A percentile compares a stretch with the other conserved stretches of the same genome.
Evolutionary conservation across 2,329 filamentous ascomycete species (phyloP).

Genomic region (Fusarium heterosporum): DNA sequence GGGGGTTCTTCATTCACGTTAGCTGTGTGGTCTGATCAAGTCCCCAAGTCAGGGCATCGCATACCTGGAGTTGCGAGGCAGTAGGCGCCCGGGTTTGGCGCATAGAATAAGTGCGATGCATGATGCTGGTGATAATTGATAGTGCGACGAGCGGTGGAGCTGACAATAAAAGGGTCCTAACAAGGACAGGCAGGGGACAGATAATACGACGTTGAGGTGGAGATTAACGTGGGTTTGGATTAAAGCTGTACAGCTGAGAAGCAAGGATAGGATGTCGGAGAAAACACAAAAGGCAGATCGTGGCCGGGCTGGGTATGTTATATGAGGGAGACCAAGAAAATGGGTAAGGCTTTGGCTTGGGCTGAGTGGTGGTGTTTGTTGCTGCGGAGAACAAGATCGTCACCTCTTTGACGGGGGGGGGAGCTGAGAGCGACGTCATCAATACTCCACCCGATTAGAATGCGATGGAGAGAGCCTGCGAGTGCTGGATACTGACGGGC

Average conservation of each 20-base stretch:
- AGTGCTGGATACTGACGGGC: slow-evolving; percentile 26
- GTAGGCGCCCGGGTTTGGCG: slow-evolving; percentile 96
- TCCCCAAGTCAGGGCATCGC: slow-evolving; percentile 19
- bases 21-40: slow-evolving; percentile 7
- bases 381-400: slow-evolving; percentile 49
- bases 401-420: slow-evolving; percentile 39
- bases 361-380: slow-evolving; percentile 42
- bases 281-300: slow-evolving; percentile 26
- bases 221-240: slow-evolving; percentile 34
- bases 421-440: slow-evolving; percentile 47
- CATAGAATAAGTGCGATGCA: slow-evolving; percentile 99
- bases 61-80: slow-evolving; percentile 78
- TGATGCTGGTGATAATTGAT: slow-evolving; percentile 57
- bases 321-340: slow-evolving; percentile 43
- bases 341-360: slow-evolving; percentile 29
- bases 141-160: slow-evolving; percentile 42
- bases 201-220: slow-evolving; percentile 28
- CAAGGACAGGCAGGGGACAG: slow-evolving; percentile 38
- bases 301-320: slow-evolving; percentile 46
- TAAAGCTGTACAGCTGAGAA: slow-evolving; percentile 35
- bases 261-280: slow-evolving; percentile 41
- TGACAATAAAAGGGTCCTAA: slow-evolving; percentile 31
- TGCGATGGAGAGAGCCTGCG: slow-evolving; percentile 12
- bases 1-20: slow-evolving; percentile 78
- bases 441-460: slow-evolving; percentile 41